Evolutionary conservation across 176 grass and related monocot genomes (phyloP).

Genomic region (Zoysia pacifica): DNA sequence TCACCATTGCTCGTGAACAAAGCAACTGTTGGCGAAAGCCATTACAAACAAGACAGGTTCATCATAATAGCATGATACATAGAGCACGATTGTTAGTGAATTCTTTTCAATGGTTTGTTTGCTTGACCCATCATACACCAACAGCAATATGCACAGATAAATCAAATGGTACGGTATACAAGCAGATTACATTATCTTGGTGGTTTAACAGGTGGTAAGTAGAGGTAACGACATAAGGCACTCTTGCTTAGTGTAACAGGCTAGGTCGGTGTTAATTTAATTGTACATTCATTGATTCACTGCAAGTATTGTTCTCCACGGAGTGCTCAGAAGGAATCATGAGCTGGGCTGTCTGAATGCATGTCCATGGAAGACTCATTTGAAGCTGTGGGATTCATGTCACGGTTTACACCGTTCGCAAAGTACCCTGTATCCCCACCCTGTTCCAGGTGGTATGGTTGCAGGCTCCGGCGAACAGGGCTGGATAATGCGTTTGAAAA

Average conservation of each 20-base stretch:
- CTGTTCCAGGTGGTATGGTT: slow-evolving; percentile 68
- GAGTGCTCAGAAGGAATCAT: slow-evolving; percentile 38
- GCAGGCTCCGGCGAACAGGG: slow-evolving; percentile 57
- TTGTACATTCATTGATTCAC: slow-evolving; percentile 37
- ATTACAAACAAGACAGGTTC: neutral
- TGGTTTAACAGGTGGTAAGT: neutral
- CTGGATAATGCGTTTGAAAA: slow-evolving; percentile 66
- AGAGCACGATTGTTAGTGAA: slow-evolving; percentile 1
- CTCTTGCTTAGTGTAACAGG: slow-evolving; percentile 39
- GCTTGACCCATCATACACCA: slow-evolving; percentile 17
- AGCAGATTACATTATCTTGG: slow-evolving; percentile 40
- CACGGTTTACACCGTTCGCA: slow-evolving; percentile 22
- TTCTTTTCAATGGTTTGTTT: slow-evolving; percentile 16
- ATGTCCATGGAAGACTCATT: slow-evolving; percentile 70
- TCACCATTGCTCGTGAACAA: neutral
- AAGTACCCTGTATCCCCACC: slow-evolving; percentile 46
- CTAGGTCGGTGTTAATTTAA: slow-evolving; percentile 50
- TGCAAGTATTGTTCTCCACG: slow-evolving; percentile 26
- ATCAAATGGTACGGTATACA: slow-evolving; percentile 46
- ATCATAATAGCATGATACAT: neutral
- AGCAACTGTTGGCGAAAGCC: neutral
- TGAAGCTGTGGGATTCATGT: slow-evolving; percentile 35
- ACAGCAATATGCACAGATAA: slow-evolving; percentile 55
- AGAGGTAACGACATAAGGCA: no score
- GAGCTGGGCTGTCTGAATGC: slow-evolving; percentile 59